Evolutionary conservation across 352 stramenopile species (phyloP).

Genomic region (Hyaloperonospora brassicae): DNA sequence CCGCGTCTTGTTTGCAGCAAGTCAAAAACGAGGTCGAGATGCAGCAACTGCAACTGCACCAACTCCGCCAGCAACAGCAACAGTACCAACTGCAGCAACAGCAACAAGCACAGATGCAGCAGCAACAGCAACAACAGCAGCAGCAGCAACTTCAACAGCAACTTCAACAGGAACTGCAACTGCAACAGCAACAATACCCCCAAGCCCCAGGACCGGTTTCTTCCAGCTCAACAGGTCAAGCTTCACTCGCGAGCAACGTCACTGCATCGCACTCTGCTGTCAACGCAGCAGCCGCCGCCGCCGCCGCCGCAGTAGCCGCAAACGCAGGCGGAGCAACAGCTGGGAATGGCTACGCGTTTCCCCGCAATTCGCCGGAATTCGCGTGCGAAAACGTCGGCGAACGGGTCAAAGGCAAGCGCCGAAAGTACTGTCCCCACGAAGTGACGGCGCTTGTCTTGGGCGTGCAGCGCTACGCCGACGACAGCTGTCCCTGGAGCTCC

Average conservation of each 20-base stretch:
- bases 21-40: conserved; percentile 26
- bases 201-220: conserved; percentile 13
- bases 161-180: conserved; percentile 19
- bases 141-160: conserved; percentile 28
- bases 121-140: conserved; percentile 26
- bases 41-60: conserved; percentile 27
- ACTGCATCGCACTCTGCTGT: conserved; percentile 33
- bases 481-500: conserved; percentile 78
- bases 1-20: conserved; percentile 17
- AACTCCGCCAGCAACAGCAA: conserved; percentile 26
- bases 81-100: conserved; percentile 30
- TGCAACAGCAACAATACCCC: conserved; percentile 27
- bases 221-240: conserved; percentile 27
- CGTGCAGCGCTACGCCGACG: conserved; percentile 77
- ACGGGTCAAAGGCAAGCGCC: conserved; percentile 72
- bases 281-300: too few species aligned
- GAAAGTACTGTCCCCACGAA: conserved; percentile 81
- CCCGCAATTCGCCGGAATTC: conserved; percentile 67
- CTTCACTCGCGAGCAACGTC: conserved; percentile 29
- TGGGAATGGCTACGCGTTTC: conserved; percentile 43
- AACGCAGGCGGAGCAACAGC: conserved; percentile 15
- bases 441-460: conserved; percentile 73
- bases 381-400: conserved; percentile 77
- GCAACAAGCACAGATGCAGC: conserved; percentile 22
- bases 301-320: conserved; percentile 23